A percentile compares a stretch with the other conserved stretches of the same genome.
phyloP scores from a whole-genome alignment of 1,284 basidiomycete genomes.

The Ceratobasidium sp. region DNA sequence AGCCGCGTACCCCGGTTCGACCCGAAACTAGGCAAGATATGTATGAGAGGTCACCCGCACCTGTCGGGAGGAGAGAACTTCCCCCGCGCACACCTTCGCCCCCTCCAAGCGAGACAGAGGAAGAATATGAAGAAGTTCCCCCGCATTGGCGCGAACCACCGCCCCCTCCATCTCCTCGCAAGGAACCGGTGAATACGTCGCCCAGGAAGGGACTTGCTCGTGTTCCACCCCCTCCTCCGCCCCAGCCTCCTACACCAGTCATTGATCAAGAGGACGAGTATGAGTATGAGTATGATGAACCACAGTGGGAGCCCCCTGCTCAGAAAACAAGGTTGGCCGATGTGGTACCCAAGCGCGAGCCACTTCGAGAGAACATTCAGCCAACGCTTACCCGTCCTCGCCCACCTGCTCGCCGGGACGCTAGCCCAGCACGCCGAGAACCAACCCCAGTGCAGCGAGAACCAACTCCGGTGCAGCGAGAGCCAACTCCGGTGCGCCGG shows the following conservation, averaged over 20 bases:
- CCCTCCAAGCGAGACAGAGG: conserved; percentile 12
- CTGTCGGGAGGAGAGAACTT: conserved; percentile 6
- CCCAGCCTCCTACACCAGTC: too few species aligned
- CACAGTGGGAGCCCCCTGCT: conserved; percentile 20
- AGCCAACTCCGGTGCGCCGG: background rate
- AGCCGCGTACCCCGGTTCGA: conserved; percentile 17
- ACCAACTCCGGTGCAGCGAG: background rate
- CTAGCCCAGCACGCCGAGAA: conserved; percentile 2
- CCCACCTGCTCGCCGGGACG: conserved; percentile 20
- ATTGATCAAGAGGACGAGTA: conserved; percentile 1
- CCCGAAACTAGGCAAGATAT: background rate
- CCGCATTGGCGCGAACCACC: conserved; percentile 20
- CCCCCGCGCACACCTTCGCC: conserved; percentile 24
- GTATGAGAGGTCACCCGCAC: background rate
- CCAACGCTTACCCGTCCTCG: conserved; percentile 29
- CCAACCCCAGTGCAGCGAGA: too few species aligned
- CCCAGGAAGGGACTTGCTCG: conserved; percentile 3
- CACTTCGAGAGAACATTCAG: conserved; percentile 26
- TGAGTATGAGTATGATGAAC: conserved; percentile 24
- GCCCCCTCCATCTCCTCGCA: background rate
- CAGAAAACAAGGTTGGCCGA: conserved; percentile 22
- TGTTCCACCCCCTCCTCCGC: conserved; percentile 15
- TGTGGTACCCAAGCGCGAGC: conserved; percentile 15
- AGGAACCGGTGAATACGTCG: background rate
- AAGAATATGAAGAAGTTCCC: conserved; percentile 21